Conservation (phyloP, 441 rosid species). For the Rhodomyrtus psidioides region DNA sequence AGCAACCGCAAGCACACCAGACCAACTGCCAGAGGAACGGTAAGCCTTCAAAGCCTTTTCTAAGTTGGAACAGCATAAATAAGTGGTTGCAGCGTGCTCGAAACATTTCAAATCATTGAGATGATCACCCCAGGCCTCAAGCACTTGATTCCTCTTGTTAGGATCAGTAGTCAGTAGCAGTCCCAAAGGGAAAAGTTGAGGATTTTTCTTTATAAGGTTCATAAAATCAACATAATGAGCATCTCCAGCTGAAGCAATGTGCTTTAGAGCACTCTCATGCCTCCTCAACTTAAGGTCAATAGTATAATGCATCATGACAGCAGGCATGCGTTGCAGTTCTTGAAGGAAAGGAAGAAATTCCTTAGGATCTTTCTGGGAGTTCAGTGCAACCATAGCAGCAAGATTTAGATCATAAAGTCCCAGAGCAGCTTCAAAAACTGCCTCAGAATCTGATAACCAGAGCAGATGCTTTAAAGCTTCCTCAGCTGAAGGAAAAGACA, state of each 20-base stretch:
- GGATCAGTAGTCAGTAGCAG: constrained; percentile 61
- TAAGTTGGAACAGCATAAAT: constrained; percentile 64
- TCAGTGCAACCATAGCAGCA: constrained; percentile 94
- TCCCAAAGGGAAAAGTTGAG: constrained; percentile 78
- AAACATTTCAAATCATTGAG: constrained; percentile 63
- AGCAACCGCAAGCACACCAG: constrained; percentile 77
- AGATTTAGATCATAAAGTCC: constrained; percentile 95
- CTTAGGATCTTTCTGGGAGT: constrained; percentile 95
- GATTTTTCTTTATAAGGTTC: constrained; percentile 69
- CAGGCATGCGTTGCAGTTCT: constrained; percentile 64
- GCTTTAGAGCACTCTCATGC: constrained; percentile 81
- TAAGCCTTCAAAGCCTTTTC: constrained; percentile 84
- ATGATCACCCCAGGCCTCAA: constrained; percentile 93
- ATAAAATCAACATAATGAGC: constrained; percentile 54
- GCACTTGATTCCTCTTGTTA: constrained; percentile 46
- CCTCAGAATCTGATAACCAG: constrained; percentile 88
- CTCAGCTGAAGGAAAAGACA: constrained; percentile 76
- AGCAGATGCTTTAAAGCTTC: constrained; percentile 90
- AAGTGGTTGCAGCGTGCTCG: constrained; percentile 81
- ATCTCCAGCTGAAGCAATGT: constrained; percentile 78
- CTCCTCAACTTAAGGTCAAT: constrained; percentile 73
- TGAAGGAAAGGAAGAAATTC: constrained; percentile 95
- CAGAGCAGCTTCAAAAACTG: constrained; percentile 85
- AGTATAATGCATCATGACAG: constrained; percentile 63
- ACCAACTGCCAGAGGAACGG: constrained; percentile 81